phyloP scores from a whole-genome alignment of 495 filamentous ascomycete species.

The Aspergillus kassunensis region DNA sequence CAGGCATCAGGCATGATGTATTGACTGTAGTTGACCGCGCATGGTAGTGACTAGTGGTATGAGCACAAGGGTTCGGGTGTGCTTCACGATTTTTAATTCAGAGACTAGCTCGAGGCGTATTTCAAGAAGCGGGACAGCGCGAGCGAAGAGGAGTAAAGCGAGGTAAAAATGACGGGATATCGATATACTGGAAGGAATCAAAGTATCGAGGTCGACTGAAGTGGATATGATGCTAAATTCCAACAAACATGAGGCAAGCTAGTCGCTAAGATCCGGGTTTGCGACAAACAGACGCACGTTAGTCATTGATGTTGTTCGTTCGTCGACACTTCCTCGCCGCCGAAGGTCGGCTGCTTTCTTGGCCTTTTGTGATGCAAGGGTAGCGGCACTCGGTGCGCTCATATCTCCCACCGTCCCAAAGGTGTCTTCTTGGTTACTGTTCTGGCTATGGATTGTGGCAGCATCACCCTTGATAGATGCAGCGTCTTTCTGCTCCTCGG shows the following conservation, averaged over 20 bases:
- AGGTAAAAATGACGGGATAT: neutral
- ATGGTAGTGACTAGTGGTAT: too few species aligned
- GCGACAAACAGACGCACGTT: conserved; percentile 86
- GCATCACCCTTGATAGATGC: conserved; percentile 47
- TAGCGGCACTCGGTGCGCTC: conserved; percentile 37
- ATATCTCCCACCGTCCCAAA: conserved; percentile 56
- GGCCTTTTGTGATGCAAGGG: conserved; percentile 56
- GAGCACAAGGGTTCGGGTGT: too few species aligned
- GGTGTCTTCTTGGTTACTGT: conserved; percentile 50
- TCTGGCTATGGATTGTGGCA: conserved; percentile 30
- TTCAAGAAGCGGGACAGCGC: conserved; percentile 7
- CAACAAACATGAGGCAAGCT: conserved; percentile 12
- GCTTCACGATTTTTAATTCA: too few species aligned
- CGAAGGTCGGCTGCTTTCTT: conserved; percentile 71
- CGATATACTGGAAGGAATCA: conserved; percentile 1
- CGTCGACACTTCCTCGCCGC: conserved; percentile 89
- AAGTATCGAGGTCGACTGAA: neutral
- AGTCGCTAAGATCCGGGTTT: conserved; percentile 81
- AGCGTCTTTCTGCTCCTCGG: conserved; percentile 33
- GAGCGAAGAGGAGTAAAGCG: conserved; percentile 4
- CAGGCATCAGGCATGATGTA: too few species aligned
- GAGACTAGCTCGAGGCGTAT: neutral
- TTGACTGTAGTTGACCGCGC: too few species aligned
- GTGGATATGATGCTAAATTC: neutral
- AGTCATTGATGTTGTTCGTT: conserved; percentile 79